Conservation (phyloP, 1,284 basidiomycete species). For the Moesziomyces aphidis region DNA sequence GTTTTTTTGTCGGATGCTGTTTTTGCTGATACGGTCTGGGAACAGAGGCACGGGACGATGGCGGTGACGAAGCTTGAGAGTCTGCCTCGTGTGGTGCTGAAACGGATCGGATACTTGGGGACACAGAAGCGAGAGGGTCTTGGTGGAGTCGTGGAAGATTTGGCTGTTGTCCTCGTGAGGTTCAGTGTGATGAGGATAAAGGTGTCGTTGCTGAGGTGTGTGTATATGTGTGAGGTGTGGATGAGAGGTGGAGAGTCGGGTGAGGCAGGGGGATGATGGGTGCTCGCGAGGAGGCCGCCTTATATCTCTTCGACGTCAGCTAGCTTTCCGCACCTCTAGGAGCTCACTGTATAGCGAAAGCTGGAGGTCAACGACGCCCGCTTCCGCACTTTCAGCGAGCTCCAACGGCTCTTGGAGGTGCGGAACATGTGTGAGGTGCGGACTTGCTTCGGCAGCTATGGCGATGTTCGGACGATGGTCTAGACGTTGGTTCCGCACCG, state of each 20-base stretch:
- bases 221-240: background rate
- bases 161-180: background rate
- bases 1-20: background rate
- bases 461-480: background rate
- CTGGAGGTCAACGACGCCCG: too few species aligned
- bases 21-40: background rate
- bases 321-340: background rate
- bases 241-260: slow-evolving; percentile 1
- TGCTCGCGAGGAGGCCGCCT: background rate
- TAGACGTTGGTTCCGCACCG: background rate
- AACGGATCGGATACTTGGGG: background rate
- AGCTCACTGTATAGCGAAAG: background rate
- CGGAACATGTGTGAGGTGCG: background rate
- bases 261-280: background rate
- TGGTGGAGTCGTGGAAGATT: background rate
- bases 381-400: background rate
- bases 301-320: slow-evolving; percentile 5
- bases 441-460: background rate
- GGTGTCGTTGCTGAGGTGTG: slow-evolving; percentile 1
- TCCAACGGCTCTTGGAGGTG: background rate
- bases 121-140: background rate
- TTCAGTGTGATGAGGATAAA: background rate
- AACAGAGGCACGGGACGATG: background rate
- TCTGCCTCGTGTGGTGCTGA: background rate
- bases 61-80: background rate